These are phyloP conservation scores for Coemansia reversa DNA, from an alignment of 192 early-diverging fungal genomes.

Conservation along the genomic window DNA sequence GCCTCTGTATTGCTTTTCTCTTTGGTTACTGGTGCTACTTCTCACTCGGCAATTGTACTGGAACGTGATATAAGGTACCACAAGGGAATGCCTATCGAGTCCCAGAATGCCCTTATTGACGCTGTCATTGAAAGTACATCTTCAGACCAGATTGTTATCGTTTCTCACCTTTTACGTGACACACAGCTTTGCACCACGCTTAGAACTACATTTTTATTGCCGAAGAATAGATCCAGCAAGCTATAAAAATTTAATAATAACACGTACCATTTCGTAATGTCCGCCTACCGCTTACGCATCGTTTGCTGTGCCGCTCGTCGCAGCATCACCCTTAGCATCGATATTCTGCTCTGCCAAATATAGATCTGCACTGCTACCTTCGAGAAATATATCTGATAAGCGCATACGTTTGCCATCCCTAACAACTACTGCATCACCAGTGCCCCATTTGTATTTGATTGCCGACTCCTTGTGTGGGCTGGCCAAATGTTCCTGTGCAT, in stretches of 20 bases:
- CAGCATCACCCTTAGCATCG: not conserved
- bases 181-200: slow-evolving; percentile 15
- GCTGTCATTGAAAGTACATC: slow-evolving; percentile 11
- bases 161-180: slow-evolving; percentile 14
- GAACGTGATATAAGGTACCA: slow-evolving; percentile 22
- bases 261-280: not conserved
- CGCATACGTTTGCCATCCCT: slow-evolving; percentile 38
- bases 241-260: slow-evolving; percentile 15
- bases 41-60: not conserved
- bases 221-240: slow-evolving; percentile 4
- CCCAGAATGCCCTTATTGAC: slow-evolving; percentile 11
- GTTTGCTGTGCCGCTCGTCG: not conserved
- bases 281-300: not conserved
- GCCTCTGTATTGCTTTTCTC: slow-evolving; percentile 16
- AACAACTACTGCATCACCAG: slow-evolving; percentile 32
- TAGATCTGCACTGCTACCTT: slow-evolving; percentile 9
- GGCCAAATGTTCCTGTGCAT: slow-evolving; percentile 39
- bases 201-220: slow-evolving; percentile 25
- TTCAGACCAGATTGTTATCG: not conserved
- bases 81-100: slow-evolving; percentile 19
- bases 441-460: slow-evolving; percentile 49
- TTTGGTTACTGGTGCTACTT: not conserved
- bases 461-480: slow-evolving; percentile 25
- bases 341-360: not conserved
- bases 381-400: slow-evolving; percentile 29